Percentiles rank a stretch among this genome's conserved stretches.
Conservation (phyloP, 441 rosid genomes). For the Metrosideros polymorpha region DNA sequence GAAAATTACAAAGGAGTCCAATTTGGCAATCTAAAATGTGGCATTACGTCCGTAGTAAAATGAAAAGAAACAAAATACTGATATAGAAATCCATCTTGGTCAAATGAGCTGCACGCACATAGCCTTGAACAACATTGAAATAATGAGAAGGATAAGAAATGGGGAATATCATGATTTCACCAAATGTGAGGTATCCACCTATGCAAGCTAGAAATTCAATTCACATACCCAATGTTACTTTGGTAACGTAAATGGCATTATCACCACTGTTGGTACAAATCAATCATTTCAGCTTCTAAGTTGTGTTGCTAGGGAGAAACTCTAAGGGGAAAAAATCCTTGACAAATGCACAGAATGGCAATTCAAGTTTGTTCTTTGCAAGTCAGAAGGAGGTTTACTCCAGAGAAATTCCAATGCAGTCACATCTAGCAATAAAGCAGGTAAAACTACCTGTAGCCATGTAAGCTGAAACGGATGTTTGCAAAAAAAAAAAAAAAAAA, state of each 20-base stretch:
- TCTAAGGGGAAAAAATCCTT: not conserved
- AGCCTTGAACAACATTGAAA: not conserved
- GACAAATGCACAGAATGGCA: not conserved
- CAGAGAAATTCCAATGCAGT: not conserved
- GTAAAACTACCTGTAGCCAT: not conserved
- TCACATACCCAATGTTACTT: not conserved
- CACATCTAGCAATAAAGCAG: not conserved
- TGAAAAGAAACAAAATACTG: not conserved
- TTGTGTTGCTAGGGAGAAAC: not conserved
- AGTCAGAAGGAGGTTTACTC: not conserved
- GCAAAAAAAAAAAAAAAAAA: not conserved
- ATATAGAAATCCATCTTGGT: not conserved
- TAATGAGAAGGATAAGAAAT: not conserved
- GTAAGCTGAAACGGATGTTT: not conserved
- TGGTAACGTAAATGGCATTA: not conserved
- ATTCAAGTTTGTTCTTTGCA: not conserved
- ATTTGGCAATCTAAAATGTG: not conserved
- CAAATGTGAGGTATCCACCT: not conserved
- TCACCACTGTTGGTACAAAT: not conserved
- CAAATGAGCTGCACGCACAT: not conserved
- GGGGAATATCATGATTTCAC: not conserved
- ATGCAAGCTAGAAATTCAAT: not conserved
- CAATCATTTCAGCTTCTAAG: not conserved
- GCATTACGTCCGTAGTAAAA: not conserved
- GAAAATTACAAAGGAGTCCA: not conserved